Evolutionary conservation across 2,329 filamentous ascomycete species (phyloP), one percentile per base, ranked within the genome.

Genomic region (Botrytis hyacinthi): DNA sequence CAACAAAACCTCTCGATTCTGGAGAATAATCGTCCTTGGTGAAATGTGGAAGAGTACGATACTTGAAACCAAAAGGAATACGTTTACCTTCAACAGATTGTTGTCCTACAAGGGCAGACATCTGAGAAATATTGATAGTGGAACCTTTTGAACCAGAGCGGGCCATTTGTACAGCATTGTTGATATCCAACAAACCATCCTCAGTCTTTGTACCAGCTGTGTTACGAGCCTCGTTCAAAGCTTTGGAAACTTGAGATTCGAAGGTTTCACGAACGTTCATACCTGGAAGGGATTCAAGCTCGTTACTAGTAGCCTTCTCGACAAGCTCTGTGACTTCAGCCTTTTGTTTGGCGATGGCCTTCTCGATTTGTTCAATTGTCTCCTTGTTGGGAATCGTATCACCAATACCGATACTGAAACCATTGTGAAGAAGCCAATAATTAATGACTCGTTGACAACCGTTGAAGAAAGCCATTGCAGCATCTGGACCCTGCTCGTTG

Each of bases 261-360:
- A 99, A 99, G 0, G 96, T 98, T 81, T 97, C 94, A 86, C 97
- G 93, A 74, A 99, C 92, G 77, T 97, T 99, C 95, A 99, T 98
- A 88, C 96, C 96, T 61, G 96, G 96, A 71, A 96, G 85, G n/a
- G 95, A 90, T 82, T 99, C 96, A 65, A 99, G 89, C 78, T 91
- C 87, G 82, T 98, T 97, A 69, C 90, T 90, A 5, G 95, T 97
- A 2, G 97, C 97, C 80, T 89, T 86, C 9, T 87, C 86, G 16
- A 95, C 96, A 74, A 97, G 88, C 3, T 87, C 84, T 61, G 90
- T 89, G 73, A 99, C 95, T 77, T 95, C 90, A 0, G 86, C 86
- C 86, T 99, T 99, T 79, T 97, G 90, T 59, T 88, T 87, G 40
- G 92, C 88, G 77, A 99, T 94, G 73, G 93, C 92, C 10, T 89